phyloP scores from a whole-genome alignment of 768 basidiomycete species.

The Scleroderma bovista region DNA sequence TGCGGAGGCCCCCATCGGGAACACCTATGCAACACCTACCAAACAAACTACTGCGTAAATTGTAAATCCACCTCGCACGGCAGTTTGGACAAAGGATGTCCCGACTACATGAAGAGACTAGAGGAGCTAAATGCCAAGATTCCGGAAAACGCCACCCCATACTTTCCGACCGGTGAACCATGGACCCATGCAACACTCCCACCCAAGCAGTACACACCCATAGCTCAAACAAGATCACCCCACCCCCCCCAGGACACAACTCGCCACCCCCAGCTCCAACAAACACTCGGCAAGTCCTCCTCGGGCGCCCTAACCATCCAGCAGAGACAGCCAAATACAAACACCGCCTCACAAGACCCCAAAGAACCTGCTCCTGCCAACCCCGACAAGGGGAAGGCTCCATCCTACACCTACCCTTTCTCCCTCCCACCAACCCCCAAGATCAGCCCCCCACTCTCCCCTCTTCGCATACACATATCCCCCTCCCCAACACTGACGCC shows the following conservation, averaged over 20 bases:
- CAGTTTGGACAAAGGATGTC: slow-evolving; percentile 4
- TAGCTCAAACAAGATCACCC: background rate
- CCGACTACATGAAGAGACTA: slow-evolving; percentile 2
- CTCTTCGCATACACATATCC: no score
- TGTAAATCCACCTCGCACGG: slow-evolving; percentile 2
- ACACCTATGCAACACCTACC: background rate
- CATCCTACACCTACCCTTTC: no score
- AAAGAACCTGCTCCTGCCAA: no score
- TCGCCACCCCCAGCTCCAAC: background rate
- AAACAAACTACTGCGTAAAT: background rate
- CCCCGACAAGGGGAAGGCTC: background rate
- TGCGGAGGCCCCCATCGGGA: background rate
- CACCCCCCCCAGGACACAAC: background rate
- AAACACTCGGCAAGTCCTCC: background rate
- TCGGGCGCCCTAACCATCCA: no score
- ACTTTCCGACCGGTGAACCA: slow-evolving; percentile 7
- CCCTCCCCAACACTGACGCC: no score
- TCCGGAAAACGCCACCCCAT: slow-evolving; percentile 6
- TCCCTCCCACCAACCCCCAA: no score
- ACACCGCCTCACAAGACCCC: no score
- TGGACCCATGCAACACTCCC: slow-evolving; percentile 6
- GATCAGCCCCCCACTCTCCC: no score
- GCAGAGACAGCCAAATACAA: background rate
- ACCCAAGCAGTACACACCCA: background rate
- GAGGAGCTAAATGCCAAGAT: background rate